Evolutionary conservation across 2,329 filamentous ascomycete genomes (phyloP).

Genomic region (Ramichloridium luteum): DNA sequence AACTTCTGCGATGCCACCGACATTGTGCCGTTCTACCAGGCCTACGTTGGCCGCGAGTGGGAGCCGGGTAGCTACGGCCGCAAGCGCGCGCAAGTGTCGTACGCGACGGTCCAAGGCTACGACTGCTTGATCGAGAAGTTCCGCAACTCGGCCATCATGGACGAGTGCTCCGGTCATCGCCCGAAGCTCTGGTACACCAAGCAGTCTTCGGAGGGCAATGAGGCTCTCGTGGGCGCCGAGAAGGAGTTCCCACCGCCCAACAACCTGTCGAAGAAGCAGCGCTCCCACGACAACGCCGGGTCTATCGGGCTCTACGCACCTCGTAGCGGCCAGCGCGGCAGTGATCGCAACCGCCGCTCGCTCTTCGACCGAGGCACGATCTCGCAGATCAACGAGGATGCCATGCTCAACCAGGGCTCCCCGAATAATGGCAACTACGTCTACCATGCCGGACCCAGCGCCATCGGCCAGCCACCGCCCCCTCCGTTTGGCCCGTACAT

Average conservation of each 20-base stretch:
- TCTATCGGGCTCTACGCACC: constrained; percentile 79
- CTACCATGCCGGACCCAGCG: constrained; percentile 5
- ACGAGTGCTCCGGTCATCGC: constrained; percentile 67
- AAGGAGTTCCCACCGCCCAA: constrained; percentile 66
- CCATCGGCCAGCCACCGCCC: not conserved
- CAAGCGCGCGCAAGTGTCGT: constrained; percentile 82
- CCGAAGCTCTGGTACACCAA: constrained; percentile 62
- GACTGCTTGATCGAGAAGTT: constrained; percentile 91
- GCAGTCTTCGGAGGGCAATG: constrained; percentile 25
- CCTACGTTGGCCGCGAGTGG: constrained; percentile 38
- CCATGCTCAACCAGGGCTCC: constrained; percentile 1
- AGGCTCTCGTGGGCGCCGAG: constrained; percentile 51
- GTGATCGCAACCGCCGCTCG: constrained; percentile 62
- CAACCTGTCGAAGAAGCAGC: constrained; percentile 76
- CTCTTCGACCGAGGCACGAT: constrained; percentile 71
- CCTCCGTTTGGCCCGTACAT: not conserved
- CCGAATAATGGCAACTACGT: not conserved
- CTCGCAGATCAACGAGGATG: constrained; percentile 22
- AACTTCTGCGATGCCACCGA: constrained; percentile 74
- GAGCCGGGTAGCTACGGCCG: constrained; percentile 49
- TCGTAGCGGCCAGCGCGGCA: constrained; percentile 52
- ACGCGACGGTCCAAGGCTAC: constrained; percentile 91
- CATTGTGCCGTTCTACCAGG: constrained; percentile 57
- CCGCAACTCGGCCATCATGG: constrained; percentile 91
- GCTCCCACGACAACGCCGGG: constrained; percentile 76